phyloP scores from a whole-genome alignment of 495 filamentous ascomycete species.

The Aspergillus taichungensis region DNA sequence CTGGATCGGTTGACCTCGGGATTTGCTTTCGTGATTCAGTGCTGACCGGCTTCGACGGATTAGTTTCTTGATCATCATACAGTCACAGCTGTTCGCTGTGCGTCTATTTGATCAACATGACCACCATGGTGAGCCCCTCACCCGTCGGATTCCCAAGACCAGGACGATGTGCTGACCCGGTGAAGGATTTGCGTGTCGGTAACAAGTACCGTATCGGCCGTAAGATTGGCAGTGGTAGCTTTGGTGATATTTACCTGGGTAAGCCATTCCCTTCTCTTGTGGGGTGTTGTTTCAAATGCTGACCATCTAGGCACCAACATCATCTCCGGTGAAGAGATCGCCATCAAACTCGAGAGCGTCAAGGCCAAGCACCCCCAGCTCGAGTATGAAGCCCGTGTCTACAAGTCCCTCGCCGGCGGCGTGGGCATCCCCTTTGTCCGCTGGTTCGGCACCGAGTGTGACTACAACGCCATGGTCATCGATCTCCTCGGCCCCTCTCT shows the following conservation, averaged over 20 bases:
- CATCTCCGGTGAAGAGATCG: conserved; percentile 99
- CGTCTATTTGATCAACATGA: conserved; percentile 32
- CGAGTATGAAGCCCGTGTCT: conserved; percentile 98
- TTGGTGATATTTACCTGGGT: conserved; percentile 99
- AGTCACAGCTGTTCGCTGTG: conserved; percentile 34
- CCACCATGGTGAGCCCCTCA: conserved; percentile 36
- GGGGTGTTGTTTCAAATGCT: not conserved
- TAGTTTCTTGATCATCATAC: conserved; percentile 5
- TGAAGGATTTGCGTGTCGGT: conserved; percentile 93
- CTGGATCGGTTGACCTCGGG: not conserved
- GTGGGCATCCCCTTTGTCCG: conserved; percentile 99
- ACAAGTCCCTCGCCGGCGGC: conserved; percentile 97
- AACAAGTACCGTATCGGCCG: conserved; percentile 99
- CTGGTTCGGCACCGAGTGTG: conserved; percentile 99
- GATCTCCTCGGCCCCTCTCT: conserved; percentile 94
- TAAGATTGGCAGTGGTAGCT: conserved; percentile 97
- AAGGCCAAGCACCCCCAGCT: conserved; percentile 99
- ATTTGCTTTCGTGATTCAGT: not conserved
- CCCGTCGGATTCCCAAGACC: not conserved
- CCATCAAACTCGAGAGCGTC: conserved; percentile 99
- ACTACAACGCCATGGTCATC: conserved; percentile 99
- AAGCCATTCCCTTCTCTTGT: conserved; percentile 15
- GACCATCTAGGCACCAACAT: conserved; percentile 77
- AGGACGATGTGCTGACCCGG: conserved; percentile 10
- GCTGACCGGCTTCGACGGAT: too few relatives aligned